Percentiles rank a stretch among this genome's conserved stretches.
phyloP scores from a whole-genome alignment of 768 basidiomycete species.

The Pleurotus pulmonarius region DNA sequence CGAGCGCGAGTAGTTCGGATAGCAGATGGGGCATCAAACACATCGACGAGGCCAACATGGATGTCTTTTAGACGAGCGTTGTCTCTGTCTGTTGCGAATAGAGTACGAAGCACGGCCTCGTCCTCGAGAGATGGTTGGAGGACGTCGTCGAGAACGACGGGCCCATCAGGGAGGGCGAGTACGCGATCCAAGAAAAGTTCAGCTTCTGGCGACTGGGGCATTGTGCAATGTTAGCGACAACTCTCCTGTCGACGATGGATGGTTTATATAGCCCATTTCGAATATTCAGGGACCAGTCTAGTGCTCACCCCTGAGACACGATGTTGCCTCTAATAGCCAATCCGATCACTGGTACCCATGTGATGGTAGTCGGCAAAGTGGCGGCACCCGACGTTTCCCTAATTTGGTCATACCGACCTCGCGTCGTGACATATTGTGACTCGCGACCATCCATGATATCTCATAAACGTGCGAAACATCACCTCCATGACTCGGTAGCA shows the following conservation, averaged over 20 bases:
- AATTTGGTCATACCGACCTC: no score
- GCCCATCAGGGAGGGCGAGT: constrained; percentile 16
- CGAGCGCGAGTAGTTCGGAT: constrained; percentile 51
- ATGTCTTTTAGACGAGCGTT: constrained; percentile 42
- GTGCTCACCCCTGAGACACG: neutral
- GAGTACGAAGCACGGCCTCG: constrained; percentile 49
- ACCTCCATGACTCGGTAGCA: no score
- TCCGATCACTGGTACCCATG: no score
- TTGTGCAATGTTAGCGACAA: neutral
- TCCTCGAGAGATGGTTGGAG: constrained; percentile 56
- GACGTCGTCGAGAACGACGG: constrained; percentile 36
- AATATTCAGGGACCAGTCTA: neutral
- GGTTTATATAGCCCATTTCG: no score
- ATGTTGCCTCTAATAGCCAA: no score
- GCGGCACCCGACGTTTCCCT: no score
- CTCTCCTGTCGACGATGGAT: neutral
- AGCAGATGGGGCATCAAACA: constrained; percentile 46
- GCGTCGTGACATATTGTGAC: no score
- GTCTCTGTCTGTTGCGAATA: constrained; percentile 51
- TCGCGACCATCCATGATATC: no score
- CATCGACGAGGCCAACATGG: constrained; percentile 55
- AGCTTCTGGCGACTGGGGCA: constrained; percentile 21
- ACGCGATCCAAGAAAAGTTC: constrained; percentile 21
- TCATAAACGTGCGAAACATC: no score
- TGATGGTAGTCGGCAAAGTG: no score